Evolutionary conservation across 192 early-diverging fungal species (phyloP).

Genomic region (Dissophora ornata): DNA sequence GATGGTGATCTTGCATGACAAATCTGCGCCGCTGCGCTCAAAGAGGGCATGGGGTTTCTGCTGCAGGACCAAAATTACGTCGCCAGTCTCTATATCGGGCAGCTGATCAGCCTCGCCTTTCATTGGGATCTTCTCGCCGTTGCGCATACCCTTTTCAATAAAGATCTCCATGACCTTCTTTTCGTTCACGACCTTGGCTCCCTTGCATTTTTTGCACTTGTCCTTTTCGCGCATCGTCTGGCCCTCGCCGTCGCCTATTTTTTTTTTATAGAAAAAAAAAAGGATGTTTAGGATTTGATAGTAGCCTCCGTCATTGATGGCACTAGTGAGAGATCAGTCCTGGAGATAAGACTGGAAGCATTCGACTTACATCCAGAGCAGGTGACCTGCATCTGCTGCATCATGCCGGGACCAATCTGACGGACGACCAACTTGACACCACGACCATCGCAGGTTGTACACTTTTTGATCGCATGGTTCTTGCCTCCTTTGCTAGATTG

Average conservation of each 20-base stretch:
- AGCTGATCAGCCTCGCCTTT: conserved; percentile 95
- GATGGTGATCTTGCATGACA: conserved; percentile 83
- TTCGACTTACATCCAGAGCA: conserved; percentile 75
- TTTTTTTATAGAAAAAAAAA: not conserved
- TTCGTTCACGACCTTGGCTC: conserved; percentile 83
- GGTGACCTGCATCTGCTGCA: conserved; percentile 89
- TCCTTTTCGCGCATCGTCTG: conserved; percentile 88
- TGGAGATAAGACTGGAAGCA: no score
- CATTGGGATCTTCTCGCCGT: conserved; percentile 92
- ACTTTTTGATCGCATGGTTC: conserved; percentile 75
- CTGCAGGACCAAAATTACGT: conserved; percentile 92
- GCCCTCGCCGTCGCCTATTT: conserved; percentile 75
- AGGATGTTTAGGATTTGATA: not conserved
- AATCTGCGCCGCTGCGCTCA: conserved; percentile 82
- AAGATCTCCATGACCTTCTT: conserved; percentile 92
- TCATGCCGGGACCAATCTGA: conserved; percentile 90
- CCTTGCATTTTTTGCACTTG: conserved; percentile 94
- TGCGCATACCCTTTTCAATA: conserved; percentile 93
- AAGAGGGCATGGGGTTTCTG: conserved; percentile 86
- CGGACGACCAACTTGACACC: conserved; percentile 83
- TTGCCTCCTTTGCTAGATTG: conserved; percentile 84
- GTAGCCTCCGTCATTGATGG: not conserved
- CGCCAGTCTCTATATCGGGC: conserved; percentile 90
- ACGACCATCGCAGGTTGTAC: conserved; percentile 80
- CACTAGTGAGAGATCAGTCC: no score